Base-by-base conservation (phyloP, 2,329 filamentous ascomycete genomes). In the Sclerotinia borealis region DNA sequence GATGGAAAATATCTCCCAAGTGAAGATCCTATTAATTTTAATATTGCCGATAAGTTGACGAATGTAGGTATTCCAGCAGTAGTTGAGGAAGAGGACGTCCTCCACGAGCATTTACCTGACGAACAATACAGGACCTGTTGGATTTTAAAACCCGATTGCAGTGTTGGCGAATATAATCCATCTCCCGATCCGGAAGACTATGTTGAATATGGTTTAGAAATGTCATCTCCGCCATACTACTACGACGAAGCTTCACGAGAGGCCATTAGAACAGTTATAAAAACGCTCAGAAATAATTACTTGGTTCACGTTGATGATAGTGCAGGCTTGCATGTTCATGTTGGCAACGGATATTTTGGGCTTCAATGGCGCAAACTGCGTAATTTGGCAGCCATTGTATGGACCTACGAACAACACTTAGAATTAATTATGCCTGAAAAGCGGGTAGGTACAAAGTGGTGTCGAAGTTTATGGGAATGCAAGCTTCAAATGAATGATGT, bases 321-420 rank as follows among this genome's bases (percentile, higher is more conserved):
- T 2, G 68, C 66, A 31, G 72, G 72, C 0, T 25, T 74, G 0
- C 74, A 76, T 52, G 70, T 76, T 47, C 75, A 76, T 54, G 58
- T 76, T 34, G 74, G 74, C 2, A 69, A 72, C 13, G 66, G 67
- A 7, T 34, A 41, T 7, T 22, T 62, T 19, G 67, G 69, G 0
- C 72, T 74, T 25, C 50, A 66, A 10, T 58, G 70, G 11, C 25
- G 54, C 4, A 68, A 67, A 1, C 39, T 76, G 19, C 71, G 70
- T 54, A 75, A 74, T 34, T 49, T 76, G 13, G n/a, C 73, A 17
- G 65, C 66, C 5, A 63, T 73, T n/a, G 60, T 68, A 22, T 69
- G 68, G 51, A 68, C 70, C 2, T 72, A 73, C 60, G 72, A 76
- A 55, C 61, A 59, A 1, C 67, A 65, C 13, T 66, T 75, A 17